A percentile compares a stretch with the other conserved stretches of the same genome.
phyloP scores from a whole-genome alignment of 2,329 filamentous ascomycete genomes.

The Fusarium torulosum region DNA sequence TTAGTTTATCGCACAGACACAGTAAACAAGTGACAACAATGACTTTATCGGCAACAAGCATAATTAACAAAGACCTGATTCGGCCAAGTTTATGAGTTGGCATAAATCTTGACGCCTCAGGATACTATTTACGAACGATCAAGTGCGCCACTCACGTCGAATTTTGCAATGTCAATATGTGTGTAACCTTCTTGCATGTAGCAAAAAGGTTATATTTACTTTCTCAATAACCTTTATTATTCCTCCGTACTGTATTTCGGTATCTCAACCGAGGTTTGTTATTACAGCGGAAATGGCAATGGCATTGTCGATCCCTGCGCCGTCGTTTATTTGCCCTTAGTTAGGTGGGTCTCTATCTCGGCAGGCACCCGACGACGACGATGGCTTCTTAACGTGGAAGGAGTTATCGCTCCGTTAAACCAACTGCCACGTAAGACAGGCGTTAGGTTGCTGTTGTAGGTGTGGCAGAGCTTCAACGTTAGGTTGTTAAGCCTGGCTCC shows the following conservation, averaged over 20 bases:
- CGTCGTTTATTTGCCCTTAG: conserved; percentile 7
- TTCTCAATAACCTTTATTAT: conserved; percentile 4
- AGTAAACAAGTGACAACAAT: conserved; percentile 10
- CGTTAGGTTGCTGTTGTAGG: not conserved
- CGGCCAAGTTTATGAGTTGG: conserved; percentile 25
- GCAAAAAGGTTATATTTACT: conserved; percentile 10
- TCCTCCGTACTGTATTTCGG: conserved; percentile 2
- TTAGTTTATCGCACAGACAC: conserved; percentile 33
- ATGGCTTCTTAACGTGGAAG: conserved; percentile 21
- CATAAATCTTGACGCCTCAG: conserved; percentile 35
- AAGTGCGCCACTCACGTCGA: conserved; percentile 34
- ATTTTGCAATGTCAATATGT: conserved; percentile 10
- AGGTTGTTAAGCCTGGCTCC: not conserved
- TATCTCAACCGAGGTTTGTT: conserved; percentile 1
- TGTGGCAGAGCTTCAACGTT: not conserved
- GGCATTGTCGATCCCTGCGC: conserved; percentile 19
- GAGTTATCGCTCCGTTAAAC: not conserved
- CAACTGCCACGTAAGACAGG: not conserved
- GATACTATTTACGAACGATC: conserved; percentile 9
- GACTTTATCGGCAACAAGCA: conserved; percentile 16
- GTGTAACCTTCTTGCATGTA: not conserved
- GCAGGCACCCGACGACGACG: not conserved
- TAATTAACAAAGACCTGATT: not conserved
- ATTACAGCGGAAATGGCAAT: conserved; percentile 10
- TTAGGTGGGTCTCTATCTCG: conserved; percentile 16